Percentiles rank a stretch among this genome's conserved stretches.
These are phyloP conservation scores for Leonotis leonurus DNA, from an alignment of 257 asterid genomes.

Conservation along the genomic window DNA sequence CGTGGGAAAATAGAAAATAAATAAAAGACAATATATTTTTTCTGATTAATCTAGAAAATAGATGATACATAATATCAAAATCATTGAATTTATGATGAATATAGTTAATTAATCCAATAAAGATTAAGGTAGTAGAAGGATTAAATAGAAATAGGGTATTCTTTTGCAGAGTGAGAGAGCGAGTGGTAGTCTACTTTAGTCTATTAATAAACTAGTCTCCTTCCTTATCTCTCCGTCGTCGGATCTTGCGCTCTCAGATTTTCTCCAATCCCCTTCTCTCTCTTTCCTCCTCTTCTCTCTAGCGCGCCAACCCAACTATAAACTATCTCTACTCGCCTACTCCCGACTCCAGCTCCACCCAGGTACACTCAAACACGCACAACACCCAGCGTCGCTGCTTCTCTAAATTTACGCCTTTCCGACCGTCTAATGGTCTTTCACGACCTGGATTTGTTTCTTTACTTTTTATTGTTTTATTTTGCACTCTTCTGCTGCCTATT, in stretches of 20 bases:
- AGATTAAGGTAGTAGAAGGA: not conserved
- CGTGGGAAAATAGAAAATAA: no score
- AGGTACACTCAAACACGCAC: slow-evolving; percentile 19
- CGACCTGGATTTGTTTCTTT: not conserved
- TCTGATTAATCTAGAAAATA: no score
- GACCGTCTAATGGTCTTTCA: not conserved
- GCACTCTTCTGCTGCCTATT: not conserved
- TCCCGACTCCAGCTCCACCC: not conserved
- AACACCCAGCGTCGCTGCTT: not conserved
- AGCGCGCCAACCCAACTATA: slow-evolving; percentile 48
- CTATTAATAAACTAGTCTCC: slow-evolving; percentile 17
- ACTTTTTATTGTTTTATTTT: not conserved
- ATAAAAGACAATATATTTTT: no score
- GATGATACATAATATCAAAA: not conserved
- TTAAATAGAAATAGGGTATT: not conserved
- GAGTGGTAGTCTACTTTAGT: not conserved
- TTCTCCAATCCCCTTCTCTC: slow-evolving; percentile 27
- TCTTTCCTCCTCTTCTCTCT: not conserved
- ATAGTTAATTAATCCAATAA: no score
- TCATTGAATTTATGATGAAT: not conserved
- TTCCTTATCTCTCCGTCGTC: slow-evolving; percentile 45
- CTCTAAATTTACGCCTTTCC: not conserved
- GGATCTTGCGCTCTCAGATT: slow-evolving; percentile 43
- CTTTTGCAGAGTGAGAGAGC: not conserved
- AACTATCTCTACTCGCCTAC: no score